A percentile compares a stretch with the other conserved stretches of the same genome.
phyloP scores from a whole-genome alignment of 2,329 filamentous ascomycete species.

The Scytalidium sp. region DNA sequence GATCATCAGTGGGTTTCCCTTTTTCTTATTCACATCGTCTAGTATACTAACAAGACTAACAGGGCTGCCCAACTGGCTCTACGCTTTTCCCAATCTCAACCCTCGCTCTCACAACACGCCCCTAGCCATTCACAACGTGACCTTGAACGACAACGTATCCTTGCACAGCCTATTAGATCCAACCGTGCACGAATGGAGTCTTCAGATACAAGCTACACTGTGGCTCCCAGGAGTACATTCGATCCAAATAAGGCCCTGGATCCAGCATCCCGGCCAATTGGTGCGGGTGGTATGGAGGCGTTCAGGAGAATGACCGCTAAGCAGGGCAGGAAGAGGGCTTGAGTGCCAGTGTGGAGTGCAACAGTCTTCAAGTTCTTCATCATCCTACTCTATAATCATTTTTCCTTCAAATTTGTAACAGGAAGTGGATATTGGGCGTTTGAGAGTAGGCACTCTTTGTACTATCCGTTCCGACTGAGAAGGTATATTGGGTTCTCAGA shows the following conservation, averaged over 20 bases:
- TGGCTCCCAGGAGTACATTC: constrained; percentile 53
- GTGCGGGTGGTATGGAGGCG: constrained; percentile 60
- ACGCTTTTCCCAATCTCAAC: constrained; percentile 25
- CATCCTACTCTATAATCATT: background rate
- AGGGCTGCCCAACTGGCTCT: constrained; percentile 30
- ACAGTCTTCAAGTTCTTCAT: background rate
- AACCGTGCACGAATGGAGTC: constrained; percentile 51
- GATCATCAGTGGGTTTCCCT: constrained; percentile 54
- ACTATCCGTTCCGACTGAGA: background rate
- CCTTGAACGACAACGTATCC: constrained; percentile 53
- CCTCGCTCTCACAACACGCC: constrained; percentile 25
- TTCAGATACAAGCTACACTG: constrained; percentile 29
- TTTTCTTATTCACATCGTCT: background rate
- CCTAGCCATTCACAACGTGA: constrained; percentile 23
- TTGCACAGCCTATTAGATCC: constrained; percentile 50
- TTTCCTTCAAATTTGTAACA: background rate
- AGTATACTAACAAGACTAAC: constrained; percentile 10
- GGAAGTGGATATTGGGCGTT: background rate
- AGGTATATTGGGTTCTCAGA: background rate
- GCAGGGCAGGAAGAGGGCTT: constrained; percentile 47
- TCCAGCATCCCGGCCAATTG: constrained; percentile 51
- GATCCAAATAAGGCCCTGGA: constrained; percentile 49
- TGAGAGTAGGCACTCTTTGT: background rate
- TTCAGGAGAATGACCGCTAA: constrained; percentile 66
- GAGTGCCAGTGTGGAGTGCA: background rate